Base-by-base conservation (phyloP, 1,139 yeast species). In the Hyphopichia burtonii region DNA sequence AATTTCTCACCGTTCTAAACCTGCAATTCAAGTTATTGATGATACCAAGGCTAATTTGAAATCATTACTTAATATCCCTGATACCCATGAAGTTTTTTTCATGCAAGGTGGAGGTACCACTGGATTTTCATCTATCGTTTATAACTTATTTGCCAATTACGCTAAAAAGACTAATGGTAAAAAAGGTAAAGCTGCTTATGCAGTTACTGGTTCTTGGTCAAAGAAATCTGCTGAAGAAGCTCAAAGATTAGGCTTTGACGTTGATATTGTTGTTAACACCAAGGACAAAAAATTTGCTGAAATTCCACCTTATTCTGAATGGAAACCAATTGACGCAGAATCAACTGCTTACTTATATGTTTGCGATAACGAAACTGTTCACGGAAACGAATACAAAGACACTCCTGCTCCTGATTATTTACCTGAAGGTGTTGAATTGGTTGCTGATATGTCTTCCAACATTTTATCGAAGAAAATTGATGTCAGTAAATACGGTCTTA, bases 21-120 rank as follows among this genome's bases (percentile, higher is more conserved):
- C 87, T 28, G 99, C 97, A 28, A 76, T 77, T 35, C 71, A 76
- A 46, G 83, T 93, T 38, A 83, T 93, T 52, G 84, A 89, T 51
- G 80, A 80, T 47, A 83, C 98, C 41, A 89, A 87, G 65, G 71
- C 66, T 34, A 79, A 84, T 54, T 68, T 93, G 56, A 68, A 57
- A 38, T 68, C 84, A 54, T 71, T 93, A 44, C 66, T 89, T 61
- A 61, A 73, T 44, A 78, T 93, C 41, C 99, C 98, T 27, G 96
- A 88, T 46, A 85, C 95, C 31, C 95, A 93, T 61, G 98, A 90
- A 59, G 93, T 91, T 2, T 83, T 93, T 59, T 93, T 91, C 68
- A 68, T 91, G 68, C 99, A 93, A 70, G 98, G 99, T 48, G 99
- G 99, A 47, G 99, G 98, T 47, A 91, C 98, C 40, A 86, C 90